phyloP scores from a whole-genome alignment of 768 basidiomycete genomes.

The Tephrocybe sp. region DNA sequence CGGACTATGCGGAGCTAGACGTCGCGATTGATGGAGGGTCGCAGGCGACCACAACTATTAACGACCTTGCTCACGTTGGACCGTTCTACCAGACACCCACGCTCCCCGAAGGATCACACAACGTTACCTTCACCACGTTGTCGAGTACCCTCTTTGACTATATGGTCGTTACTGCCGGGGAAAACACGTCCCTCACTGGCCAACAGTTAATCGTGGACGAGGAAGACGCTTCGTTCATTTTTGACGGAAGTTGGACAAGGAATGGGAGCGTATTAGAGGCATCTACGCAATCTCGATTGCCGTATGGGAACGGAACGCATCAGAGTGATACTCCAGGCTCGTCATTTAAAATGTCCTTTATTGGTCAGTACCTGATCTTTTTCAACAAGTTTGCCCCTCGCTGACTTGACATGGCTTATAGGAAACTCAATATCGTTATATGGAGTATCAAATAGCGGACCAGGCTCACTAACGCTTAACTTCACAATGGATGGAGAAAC shows the following conservation, averaged over 20 bases:
- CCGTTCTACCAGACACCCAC: background rate
- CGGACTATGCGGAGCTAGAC: background rate
- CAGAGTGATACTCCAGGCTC: background rate
- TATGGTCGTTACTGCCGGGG: background rate
- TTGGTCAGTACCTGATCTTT: background rate
- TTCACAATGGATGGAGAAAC: background rate
- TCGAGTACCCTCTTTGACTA: background rate
- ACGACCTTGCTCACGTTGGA: background rate
- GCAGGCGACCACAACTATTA: background rate
- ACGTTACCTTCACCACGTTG: background rate
- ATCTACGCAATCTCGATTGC: background rate
- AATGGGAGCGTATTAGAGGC: background rate
- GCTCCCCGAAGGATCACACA: background rate
- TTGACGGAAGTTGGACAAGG: background rate
- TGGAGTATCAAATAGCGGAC: background rate
- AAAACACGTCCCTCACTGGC: background rate
- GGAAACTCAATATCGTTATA: background rate
- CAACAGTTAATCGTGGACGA: background rate
- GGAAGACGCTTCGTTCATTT: background rate
- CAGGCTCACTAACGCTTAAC: background rate
- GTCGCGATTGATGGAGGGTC: background rate
- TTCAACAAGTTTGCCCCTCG: background rate
- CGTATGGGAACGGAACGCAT: background rate
- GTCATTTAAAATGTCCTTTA: background rate
- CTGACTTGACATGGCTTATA: background rate